A percentile compares a stretch with the other conserved stretches of the same genome.
These are phyloP conservation scores for Trametes versicolor DNA, from an alignment of 1,284 basidiomycete species.

Conservation along the genomic window DNA sequence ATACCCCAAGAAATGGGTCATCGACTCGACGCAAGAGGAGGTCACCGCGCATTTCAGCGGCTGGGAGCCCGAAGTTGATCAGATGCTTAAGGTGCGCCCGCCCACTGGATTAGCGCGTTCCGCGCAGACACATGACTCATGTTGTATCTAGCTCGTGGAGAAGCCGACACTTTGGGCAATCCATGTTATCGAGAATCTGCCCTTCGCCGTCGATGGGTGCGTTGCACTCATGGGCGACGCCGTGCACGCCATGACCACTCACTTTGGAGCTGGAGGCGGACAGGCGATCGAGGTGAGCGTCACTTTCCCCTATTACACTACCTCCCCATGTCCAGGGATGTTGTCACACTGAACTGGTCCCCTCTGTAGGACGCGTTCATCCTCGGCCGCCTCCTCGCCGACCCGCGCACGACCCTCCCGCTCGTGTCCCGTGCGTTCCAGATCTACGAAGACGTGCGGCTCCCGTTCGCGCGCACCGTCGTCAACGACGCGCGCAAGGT, in stretches of 20 bases:
- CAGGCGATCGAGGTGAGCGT: constrained; percentile 50
- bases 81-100: constrained; percentile 35
- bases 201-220: constrained; percentile 33
- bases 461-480: constrained; percentile 30
- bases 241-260: constrained; percentile 51
- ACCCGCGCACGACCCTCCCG: constrained; percentile 28
- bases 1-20: constrained; percentile 37
- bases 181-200: constrained; percentile 35
- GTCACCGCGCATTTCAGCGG: constrained; percentile 34
- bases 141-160: constrained; percentile 32
- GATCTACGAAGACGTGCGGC: constrained; percentile 35
- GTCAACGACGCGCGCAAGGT: constrained; percentile 27
- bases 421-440: constrained; percentile 25
- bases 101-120: neutral
- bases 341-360: neutral
- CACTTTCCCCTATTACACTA: too few relatives aligned
- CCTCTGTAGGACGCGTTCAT: neutral
- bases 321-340: neutral
- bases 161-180: constrained; percentile 40
- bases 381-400: constrained; percentile 42
- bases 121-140: neutral
- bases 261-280: constrained; percentile 52
- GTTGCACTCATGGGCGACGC: constrained; percentile 42
- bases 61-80: constrained; percentile 40
- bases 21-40: constrained; percentile 36